Evolutionary conservation across 1,139 yeast genomes (phyloP), one percentile per base, ranked within the genome.

Genomic region (Nakaseomyces delphensis): DNA sequence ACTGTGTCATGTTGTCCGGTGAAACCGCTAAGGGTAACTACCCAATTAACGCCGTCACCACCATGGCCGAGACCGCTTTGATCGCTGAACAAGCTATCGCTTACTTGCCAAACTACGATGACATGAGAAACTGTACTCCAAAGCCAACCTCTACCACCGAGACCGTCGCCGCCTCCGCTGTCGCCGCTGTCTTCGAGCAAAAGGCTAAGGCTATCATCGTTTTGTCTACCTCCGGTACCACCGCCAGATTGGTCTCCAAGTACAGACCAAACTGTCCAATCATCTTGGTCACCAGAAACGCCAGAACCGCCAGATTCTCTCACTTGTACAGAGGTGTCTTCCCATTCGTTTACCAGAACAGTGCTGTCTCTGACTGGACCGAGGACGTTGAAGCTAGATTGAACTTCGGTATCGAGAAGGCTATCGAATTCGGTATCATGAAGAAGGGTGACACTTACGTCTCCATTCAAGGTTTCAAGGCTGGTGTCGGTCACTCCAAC

Each of bases 21-120:
- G 99, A 91, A 74, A 91, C 99, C 58, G 98, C 99, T 63, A 91
- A 93, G 80, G 99, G 99, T 75, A 77, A 79, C 74, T 91, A 91
- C 74, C 98, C 99, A 65, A 69, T 80, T 52, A 95, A 91, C 75
- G 95, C 98, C 49, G 99, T 91, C 52, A 76, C 87, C 56, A 89
- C 93, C 89, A 91, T 91, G 99, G 96, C 89, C 73, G 91, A 89
- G 74, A 91, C 97, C 51, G 81, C 94, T 62, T 71, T 91, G 64
- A 82, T 87, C 62, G 98, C 98, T 58, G 99, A 91, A 76, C 85
- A 84, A 74, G 95, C 96, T 57, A 81, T 91, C 66, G 86, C 96
- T 58, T 87, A 91, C 76, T 76, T 73, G 59, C 79, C 87, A 52
- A 73, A 83, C 60, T 87, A 82, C 74, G 83, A 86, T 64, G 97